A percentile compares a stretch with the other conserved stretches of the same genome.
Evolutionary conservation across 148 eudicot genomes (phyloP).

Genomic region (Talinum fruticosum): DNA sequence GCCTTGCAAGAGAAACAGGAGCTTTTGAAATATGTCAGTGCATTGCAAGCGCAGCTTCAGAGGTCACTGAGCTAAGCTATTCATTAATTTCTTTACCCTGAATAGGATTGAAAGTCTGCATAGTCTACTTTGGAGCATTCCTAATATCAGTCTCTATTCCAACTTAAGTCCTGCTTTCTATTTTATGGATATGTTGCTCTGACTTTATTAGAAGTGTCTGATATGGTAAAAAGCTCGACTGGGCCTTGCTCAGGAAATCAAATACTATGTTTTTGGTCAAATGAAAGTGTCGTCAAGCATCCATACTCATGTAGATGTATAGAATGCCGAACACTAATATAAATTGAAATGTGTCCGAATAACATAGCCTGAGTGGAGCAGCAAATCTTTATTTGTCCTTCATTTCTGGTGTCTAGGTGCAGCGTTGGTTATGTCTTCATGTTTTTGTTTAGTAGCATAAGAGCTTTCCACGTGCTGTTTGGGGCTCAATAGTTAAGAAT

Average conservation of each 20-base stretch:
- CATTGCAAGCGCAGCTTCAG: slow-evolving; percentile 70
- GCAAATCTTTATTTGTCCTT: not conserved
- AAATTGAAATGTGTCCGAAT: not conserved
- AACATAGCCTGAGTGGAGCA: not conserved
- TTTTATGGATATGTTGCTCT: slow-evolving; percentile 1
- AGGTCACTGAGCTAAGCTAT: slow-evolving; percentile 46
- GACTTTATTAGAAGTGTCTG: not conserved
- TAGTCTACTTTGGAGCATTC: not conserved
- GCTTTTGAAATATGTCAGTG: slow-evolving; percentile 63
- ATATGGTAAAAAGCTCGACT: not conserved
- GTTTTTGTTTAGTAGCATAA: not conserved
- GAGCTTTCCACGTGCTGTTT: not conserved
- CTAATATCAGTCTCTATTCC: not conserved
- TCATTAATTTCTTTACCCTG: not conserved
- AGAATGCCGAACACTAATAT: not conserved
- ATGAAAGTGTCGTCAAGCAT: not conserved
- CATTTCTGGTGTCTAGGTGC: not conserved
- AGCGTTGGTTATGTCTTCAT: not conserved
- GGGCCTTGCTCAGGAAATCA: not conserved
- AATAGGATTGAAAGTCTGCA: not conserved
- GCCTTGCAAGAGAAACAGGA: slow-evolving; percentile 79
- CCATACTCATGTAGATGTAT: not conserved
- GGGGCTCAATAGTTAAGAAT: not conserved
- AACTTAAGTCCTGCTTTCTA: not conserved
- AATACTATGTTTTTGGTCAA: not conserved